phyloP scores from a whole-genome alignment of 768 basidiomycete species.

The Suillus subalutaceus region DNA sequence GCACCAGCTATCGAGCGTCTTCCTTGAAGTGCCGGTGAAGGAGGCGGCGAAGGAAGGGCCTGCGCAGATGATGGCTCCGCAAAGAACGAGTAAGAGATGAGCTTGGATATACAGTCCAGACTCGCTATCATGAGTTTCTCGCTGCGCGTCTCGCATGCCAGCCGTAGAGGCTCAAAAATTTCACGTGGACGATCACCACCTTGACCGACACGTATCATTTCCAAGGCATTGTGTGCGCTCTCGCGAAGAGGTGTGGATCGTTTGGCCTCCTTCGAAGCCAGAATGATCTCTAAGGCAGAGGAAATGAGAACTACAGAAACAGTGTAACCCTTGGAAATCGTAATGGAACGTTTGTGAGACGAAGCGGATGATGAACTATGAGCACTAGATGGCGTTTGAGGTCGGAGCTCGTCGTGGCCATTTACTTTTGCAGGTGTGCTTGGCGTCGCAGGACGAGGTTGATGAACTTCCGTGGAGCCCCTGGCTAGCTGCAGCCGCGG shows the following conservation, averaged over 20 bases:
- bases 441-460: conserved; percentile 11
- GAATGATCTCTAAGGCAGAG: conserved; percentile 84
- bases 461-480: conserved; percentile 2
- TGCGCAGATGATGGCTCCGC: conserved; percentile 58
- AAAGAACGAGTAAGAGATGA: conserved; percentile 98
- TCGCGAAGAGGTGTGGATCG: conserved; percentile 82
- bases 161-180: conserved; percentile 92
- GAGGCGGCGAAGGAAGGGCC: conserved; percentile 70
- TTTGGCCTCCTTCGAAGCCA: conserved; percentile 86
- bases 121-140: conserved; percentile 97
- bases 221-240: conserved; percentile 78
- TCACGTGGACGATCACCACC: conserved; percentile 80
- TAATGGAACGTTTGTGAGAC: conserved; percentile 59
- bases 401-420: conserved; percentile 16
- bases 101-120: conserved; percentile 95
- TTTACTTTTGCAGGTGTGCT: conserved; percentile 17
- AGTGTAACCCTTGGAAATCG: conserved; percentile 67
- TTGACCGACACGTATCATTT: conserved; percentile 75
- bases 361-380: conserved; percentile 19
- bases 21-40: conserved; percentile 60
- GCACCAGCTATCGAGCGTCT: conserved; percentile 43
- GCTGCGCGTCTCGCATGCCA: conserved; percentile 93
- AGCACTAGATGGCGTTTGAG: conserved; percentile 24
- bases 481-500: conserved; percentile 5
- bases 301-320: conserved; percentile 82